phyloP scores from a whole-genome alignment of 768 basidiomycete genomes.

The Russula sp. region DNA sequence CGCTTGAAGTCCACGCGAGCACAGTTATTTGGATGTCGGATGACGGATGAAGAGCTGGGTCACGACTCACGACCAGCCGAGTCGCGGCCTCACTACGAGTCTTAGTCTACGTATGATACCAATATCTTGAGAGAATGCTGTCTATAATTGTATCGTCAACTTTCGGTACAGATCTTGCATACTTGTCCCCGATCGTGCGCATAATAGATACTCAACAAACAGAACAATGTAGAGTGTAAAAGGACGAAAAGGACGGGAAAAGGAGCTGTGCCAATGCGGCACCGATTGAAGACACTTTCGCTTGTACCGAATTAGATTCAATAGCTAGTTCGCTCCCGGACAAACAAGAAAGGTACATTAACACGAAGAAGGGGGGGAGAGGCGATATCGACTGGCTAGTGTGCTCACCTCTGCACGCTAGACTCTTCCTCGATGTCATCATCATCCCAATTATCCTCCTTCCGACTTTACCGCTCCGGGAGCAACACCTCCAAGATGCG shows the following conservation, averaged over 20 bases:
- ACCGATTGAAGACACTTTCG: conserved; percentile 46
- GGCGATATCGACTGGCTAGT: neutral
- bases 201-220: neutral
- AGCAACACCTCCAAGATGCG: conserved; percentile 68
- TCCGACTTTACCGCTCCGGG: conserved; percentile 75
- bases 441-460: conserved; percentile 99
- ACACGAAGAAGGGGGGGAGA: neutral
- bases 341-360: neutral
- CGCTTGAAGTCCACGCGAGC: too few relatives aligned
- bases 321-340: conserved; percentile 73
- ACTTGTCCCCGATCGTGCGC: neutral
- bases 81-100: too few relatives aligned
- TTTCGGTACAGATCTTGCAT: neutral
- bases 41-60: too few relatives aligned
- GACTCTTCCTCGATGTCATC: conserved; percentile 99
- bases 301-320: too few relatives aligned
- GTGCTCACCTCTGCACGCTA: conserved; percentile 84
- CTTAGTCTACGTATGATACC: too few relatives aligned
- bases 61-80: too few relatives aligned
- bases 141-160: neutral
- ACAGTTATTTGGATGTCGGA: too few relatives aligned
- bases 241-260: too few relatives aligned
- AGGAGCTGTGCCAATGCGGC: too few relatives aligned
- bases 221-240: neutral
- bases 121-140: conserved; percentile 1